Base-by-base conservation (phyloP, 352 stramenopile species). In the Pilasporangium apinafurcum region DNA sequence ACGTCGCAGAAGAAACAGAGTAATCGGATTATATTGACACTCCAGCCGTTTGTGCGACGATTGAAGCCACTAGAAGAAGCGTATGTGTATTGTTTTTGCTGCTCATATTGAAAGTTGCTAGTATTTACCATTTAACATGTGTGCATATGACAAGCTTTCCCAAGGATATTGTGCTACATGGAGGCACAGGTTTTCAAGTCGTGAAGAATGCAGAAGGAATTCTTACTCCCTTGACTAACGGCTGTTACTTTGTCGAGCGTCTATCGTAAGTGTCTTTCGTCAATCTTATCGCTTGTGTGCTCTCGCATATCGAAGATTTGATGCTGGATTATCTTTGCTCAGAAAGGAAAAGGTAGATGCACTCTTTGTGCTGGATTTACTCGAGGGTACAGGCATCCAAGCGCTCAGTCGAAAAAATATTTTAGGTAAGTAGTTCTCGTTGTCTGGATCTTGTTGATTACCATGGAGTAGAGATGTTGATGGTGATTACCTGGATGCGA, bases 201-300 rank as follows among this genome's bases (percentile, higher is more conserved):
- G 56, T 80, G 8, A 47, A 60, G 16, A 68, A 82, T 37, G 59
- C 64, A 31, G 47, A 78, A 1, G 59, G 49, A 17, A 44, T 69
- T 7, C 43, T 93, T 17, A 66, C 59, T 14, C 74, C 75, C 8
- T 51, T 88, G 10, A 80, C 71, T 1, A 68, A 82, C 35, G 81
- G 81, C 31, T 86, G 69, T 53, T 83, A 77, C 53, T 93, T 85
- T 41, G 65, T 91, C 22, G 81, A 93, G 48, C 68, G 78, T 26
- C 63, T 93, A 17, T 51, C 73, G 81, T 93, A 63, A 54, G 72
- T 69, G 30, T 1, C n/a, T 28, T 21, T 27, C 17, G 25, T 31
- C 10, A 30, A 24, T 21, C 27, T 26, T 26, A 16, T n/a, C 6
- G 22, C n/a, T 22, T 30, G 17, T n/a, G 1, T 28, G 20, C 16